phyloP scores from a whole-genome alignment of 208 protist species.

The Trypanosoma scelopori region DNA sequence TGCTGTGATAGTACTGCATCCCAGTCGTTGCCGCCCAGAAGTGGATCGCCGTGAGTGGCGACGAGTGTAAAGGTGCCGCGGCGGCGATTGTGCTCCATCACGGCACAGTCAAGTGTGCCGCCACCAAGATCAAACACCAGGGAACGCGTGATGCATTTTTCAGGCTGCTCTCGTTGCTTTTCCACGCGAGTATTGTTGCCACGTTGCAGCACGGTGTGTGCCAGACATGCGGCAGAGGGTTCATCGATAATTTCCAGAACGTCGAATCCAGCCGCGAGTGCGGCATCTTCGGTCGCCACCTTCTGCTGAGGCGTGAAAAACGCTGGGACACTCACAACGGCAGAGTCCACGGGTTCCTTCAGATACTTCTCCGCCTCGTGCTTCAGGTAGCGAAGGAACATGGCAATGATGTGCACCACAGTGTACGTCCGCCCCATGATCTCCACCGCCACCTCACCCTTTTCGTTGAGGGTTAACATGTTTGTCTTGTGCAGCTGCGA shows the following conservation, averaged over 20 bases:
- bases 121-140: conserved; percentile 92
- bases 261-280: conserved; percentile 88
- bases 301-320: conserved; percentile 92
- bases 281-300: conserved; percentile 92
- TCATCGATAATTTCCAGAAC: conserved; percentile 94
- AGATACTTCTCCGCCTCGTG: conserved; percentile 84
- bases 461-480: conserved; percentile 84
- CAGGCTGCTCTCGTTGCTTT: conserved; percentile 2
- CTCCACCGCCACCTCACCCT: conserved; percentile 86
- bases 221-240: conserved; percentile 86
- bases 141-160: conserved; percentile 58
- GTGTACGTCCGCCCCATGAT: conserved; percentile 90
- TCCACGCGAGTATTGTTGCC: conserved; percentile 10
- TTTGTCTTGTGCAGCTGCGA: conserved; percentile 86
- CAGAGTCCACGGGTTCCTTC: conserved; percentile 76
- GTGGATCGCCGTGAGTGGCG: conserved; percentile 87
- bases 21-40: conserved; percentile 92
- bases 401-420: conserved; percentile 91
- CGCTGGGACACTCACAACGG: conserved; percentile 90
- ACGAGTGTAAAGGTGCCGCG: conserved; percentile 68
- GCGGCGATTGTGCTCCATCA: conserved; percentile 85
- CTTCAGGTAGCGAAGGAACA: conserved; percentile 92
- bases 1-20: conserved; percentile 82
- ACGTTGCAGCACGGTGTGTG: conserved; percentile 75
- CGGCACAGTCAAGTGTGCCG: conserved; percentile 89